These are phyloP conservation scores for Macrophomina pseudophaseolina DNA, from an alignment of 2,329 filamentous ascomycete species.

Conservation along the genomic window DNA sequence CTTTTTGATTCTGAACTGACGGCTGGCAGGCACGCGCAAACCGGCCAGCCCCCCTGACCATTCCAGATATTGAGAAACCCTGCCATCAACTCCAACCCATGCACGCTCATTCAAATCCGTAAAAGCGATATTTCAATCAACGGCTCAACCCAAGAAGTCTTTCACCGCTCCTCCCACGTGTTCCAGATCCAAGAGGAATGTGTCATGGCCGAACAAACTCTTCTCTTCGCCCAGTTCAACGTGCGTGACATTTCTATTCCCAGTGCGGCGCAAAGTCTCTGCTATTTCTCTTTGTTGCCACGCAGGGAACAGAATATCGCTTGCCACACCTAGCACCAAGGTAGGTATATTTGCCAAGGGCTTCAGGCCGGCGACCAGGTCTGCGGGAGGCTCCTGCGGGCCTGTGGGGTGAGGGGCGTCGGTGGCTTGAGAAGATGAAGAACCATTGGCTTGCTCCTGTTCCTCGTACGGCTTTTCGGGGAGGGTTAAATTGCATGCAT, in stretches of 20 bases:
- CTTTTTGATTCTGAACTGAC: constrained; percentile 22
- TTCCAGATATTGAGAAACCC: constrained; percentile 24
- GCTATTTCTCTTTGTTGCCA: constrained; percentile 98
- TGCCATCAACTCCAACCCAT: constrained; percentile 25
- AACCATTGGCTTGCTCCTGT: constrained; percentile 59
- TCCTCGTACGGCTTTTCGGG: constrained; percentile 87
- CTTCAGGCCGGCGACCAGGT: constrained; percentile 77
- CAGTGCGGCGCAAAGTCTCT: constrained; percentile 75
- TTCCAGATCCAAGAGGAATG: constrained; percentile 89
- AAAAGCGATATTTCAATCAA: background rate
- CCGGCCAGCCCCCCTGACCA: constrained; percentile 17
- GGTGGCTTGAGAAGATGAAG: constrained; percentile 2
- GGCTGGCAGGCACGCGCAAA: constrained; percentile 19
- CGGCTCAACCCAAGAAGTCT: constrained; percentile 70
- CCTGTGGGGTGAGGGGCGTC: constrained; percentile 10
- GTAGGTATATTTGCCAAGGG: constrained; percentile 77
- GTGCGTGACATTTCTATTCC: constrained; percentile 83
- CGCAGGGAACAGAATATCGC: constrained; percentile 94
- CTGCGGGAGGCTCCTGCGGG: constrained; percentile 69
- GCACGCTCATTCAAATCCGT: constrained; percentile 13
- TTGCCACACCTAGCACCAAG: constrained; percentile 90
- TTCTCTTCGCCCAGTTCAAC: constrained; percentile 92
- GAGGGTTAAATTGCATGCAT: constrained; percentile 78
- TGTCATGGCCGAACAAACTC: constrained; percentile 95
- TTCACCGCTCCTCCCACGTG: constrained; percentile 86